Evolutionary conservation across 345 rosid genomes (phyloP).

Genomic region (Hibiscus syriacus): DNA sequence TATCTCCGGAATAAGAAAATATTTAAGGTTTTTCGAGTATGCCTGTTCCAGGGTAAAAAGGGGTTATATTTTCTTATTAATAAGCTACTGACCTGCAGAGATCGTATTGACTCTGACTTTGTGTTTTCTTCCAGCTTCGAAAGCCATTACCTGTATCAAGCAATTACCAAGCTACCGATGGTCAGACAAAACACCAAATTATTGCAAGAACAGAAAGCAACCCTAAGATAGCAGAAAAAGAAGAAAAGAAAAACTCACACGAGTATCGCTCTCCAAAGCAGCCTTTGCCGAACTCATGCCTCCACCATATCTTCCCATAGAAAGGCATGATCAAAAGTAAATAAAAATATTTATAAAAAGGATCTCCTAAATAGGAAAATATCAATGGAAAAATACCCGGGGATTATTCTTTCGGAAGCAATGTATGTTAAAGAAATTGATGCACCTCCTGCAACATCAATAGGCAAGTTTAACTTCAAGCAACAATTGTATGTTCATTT

Average conservation of each 20-base stretch:
- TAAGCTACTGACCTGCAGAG: slow-evolving; percentile 54
- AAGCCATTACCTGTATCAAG: slow-evolving; percentile 62
- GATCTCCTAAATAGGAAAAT: neutral
- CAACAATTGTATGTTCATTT: neutral
- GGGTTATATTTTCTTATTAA: neutral
- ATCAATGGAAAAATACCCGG: slow-evolving; percentile 26
- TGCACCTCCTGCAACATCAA: slow-evolving; percentile 42
- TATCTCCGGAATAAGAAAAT: neutral
- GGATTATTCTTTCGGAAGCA: slow-evolving; percentile 37
- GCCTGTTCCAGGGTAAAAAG: neutral
- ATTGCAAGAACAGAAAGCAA: neutral
- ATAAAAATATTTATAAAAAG: neutral
- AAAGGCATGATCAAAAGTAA: neutral
- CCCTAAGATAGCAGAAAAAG: neutral
- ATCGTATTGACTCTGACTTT: slow-evolving; percentile 80
- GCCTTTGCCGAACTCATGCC: slow-evolving; percentile 74
- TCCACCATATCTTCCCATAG: slow-evolving; percentile 44
- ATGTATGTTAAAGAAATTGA: slow-evolving; percentile 51
- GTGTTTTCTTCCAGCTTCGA: slow-evolving; percentile 84
- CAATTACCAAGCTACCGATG: neutral
- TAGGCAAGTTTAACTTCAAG: neutral
- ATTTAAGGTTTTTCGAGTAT: neutral
- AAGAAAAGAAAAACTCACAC: slow-evolving; percentile 19
- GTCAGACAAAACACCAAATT: neutral
- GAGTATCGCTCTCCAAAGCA: slow-evolving; percentile 60